Conservation (phyloP, 2,329 filamentous ascomycete genomes). For the Albophoma yamanashiensis region DNA sequence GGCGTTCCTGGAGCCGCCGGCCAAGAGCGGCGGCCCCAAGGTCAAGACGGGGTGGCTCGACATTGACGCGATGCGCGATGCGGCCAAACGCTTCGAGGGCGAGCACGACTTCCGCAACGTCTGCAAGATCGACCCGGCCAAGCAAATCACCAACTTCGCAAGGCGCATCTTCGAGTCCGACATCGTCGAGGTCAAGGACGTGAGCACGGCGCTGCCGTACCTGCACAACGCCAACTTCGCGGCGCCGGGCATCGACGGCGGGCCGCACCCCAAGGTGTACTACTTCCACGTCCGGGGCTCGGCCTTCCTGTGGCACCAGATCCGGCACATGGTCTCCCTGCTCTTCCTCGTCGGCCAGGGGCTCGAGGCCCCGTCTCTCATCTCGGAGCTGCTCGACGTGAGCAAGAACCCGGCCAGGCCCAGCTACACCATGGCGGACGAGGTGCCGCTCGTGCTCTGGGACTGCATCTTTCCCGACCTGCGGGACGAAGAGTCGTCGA, state of each 20-base stretch:
- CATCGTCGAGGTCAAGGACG: constrained; percentile 58
- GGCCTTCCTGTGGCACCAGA: constrained; percentile 97
- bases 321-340: constrained; percentile 84
- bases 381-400: constrained; percentile 67
- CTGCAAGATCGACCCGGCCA: constrained; percentile 84
- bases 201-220: constrained; percentile 44
- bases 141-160: constrained; percentile 78
- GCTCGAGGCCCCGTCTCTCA: constrained; percentile 63
- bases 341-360: constrained; percentile 90
- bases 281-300: constrained; percentile 81
- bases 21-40: constrained; percentile 3
- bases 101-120: constrained; percentile 93
- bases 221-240: constrained; percentile 31
- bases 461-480: constrained; percentile 74
- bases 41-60: constrained; percentile 68
- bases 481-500: not conserved
- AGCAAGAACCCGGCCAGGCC: constrained; percentile 63
- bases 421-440: constrained; percentile 81
- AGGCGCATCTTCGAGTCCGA: constrained; percentile 70
- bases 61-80: constrained; percentile 74
- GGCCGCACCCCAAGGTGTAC: constrained; percentile 56
- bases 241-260: constrained; percentile 8
- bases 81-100: constrained; percentile 71
- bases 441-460: constrained; percentile 87
- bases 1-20: constrained; percentile 10